Percentiles rank a stretch among this genome's conserved stretches.
Evolutionary conservation across 1,284 basidiomycete species (phyloP).

Genomic region (Trichosporon coremiiforme): DNA sequence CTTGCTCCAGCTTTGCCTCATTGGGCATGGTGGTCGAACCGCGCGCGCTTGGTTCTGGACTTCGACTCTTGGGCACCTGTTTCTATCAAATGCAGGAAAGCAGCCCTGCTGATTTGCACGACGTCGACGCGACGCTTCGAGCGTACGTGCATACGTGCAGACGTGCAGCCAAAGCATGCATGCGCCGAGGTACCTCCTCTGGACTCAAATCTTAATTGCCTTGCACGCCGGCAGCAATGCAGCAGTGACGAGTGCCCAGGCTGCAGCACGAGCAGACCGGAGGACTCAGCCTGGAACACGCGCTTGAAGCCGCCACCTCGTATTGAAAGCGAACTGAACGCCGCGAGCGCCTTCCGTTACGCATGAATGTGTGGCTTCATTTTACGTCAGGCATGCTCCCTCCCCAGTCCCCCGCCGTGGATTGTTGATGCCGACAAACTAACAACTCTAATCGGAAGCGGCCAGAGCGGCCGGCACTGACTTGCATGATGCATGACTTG

Average conservation of each 20-base stretch:
- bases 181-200: background rate
- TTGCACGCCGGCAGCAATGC: background rate
- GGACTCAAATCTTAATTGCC: background rate
- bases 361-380: background rate
- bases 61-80: background rate
- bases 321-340: background rate
- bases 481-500: too few species aligned
- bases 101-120: background rate
- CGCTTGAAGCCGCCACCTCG: background rate
- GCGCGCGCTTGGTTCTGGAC: background rate
- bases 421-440: too few species aligned
- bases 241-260: slow-evolving; percentile 2
- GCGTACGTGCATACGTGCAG: background rate
- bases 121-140: too few species aligned
- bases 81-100: background rate
- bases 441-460: too few species aligned
- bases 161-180: too few species aligned
- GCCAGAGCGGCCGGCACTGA: too few species aligned
- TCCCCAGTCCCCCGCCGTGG: too few species aligned
- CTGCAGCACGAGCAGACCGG: too few species aligned
- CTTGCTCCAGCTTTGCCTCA: background rate
- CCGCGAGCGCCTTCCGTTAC: background rate
- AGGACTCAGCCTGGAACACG: too few species aligned
- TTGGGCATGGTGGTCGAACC: background rate
- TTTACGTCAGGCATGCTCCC: background rate